Conservation (phyloP, 202 grass and related monocot genomes). For the Dendrocalamus latiflorus region DNA sequence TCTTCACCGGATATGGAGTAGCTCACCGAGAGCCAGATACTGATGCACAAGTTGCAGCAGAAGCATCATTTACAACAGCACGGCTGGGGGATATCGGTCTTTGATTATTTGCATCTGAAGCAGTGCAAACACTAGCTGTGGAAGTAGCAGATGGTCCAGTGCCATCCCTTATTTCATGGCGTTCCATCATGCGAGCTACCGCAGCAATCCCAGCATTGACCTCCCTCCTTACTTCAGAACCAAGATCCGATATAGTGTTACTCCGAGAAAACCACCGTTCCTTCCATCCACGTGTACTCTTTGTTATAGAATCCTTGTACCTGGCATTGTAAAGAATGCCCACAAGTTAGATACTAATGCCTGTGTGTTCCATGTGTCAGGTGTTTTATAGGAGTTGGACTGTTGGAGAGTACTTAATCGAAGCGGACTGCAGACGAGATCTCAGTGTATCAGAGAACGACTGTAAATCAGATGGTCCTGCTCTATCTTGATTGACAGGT, state of each 20-base stretch:
- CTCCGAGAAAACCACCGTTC: slow-evolving; percentile 68
- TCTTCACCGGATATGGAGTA: not conserved
- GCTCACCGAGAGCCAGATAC: slow-evolving; percentile 51
- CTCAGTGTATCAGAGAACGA: too few species aligned
- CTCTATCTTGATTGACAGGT: too few species aligned
- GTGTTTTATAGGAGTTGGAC: not conserved
- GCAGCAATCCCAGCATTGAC: slow-evolving; percentile 69
- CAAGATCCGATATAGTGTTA: slow-evolving; percentile 57
- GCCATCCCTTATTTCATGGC: slow-evolving; percentile 48
- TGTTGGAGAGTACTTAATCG: slow-evolving; percentile 70
- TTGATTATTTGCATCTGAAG: slow-evolving; percentile 23
- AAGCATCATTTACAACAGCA: slow-evolving; percentile 18
- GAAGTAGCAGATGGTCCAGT: slow-evolving; percentile 25
- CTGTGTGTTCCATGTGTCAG: not conserved
- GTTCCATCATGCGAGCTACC: slow-evolving; percentile 78
- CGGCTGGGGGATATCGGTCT: slow-evolving; percentile 1
- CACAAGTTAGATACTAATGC: slow-evolving; percentile 1
- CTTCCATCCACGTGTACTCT: slow-evolving; percentile 74
- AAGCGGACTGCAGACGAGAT: too few species aligned
- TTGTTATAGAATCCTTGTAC: slow-evolving; percentile 84
- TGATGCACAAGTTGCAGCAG: slow-evolving; percentile 41
- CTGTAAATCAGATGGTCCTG: too few species aligned
- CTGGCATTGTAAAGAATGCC: too few species aligned
- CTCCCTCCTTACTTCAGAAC: slow-evolving; percentile 84
- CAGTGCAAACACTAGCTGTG: not conserved